Evolutionary conservation across 768 basidiomycete genomes (phyloP), one percentile per base, ranked within the genome.

Genomic region (Mycena capillaripes): DNA sequence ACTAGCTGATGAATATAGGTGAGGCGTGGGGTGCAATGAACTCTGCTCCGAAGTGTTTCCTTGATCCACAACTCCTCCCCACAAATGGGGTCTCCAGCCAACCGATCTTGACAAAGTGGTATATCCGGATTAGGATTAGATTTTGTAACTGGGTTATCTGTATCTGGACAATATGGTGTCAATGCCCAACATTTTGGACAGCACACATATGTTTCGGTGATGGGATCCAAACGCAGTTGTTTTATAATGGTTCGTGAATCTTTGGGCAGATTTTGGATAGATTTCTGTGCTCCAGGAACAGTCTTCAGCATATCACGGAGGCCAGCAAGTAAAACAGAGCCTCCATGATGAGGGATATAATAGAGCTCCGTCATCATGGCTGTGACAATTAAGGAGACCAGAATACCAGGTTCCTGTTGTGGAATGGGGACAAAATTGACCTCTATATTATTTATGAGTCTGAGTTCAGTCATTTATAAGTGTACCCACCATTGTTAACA

Each of bases 121-220:
- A 66, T 48, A 2, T 8, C 53, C n/a, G 53, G 70, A 34, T 44
- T 55, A 59, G 42, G 56, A 27, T 29, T 27, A 17, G 16, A 40
- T 61, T 23, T 11, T 14, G 29, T 69, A 32, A 57, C 65, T 6
- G 67, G 59, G 10, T 61, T 67, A 14, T 67, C 57, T 3, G 16
- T 48, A 23, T 6, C 25, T 9, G 53, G 29, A 17, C 42, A 19
- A 44, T 75, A 72, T 5, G 77, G 72, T 40, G 75, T 77, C 2
- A 81, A 59, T 8, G 50, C 60, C 62, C 76, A 77, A 57, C 81
- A 83, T 1, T 2, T 60, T 7, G 78, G 75, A 57, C 82, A 83
- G 29, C 55, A 72, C 0, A 81, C 14, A 64, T 73, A 80, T 21
- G 65, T 46, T 0, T 55, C 60, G 1, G 75, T 75, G 16, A 76